Percentiles rank a stretch among this genome's conserved stretches.
phyloP scores from a whole-genome alignment of 495 filamentous ascomycete genomes.

The Aspergillus nidulans region DNA sequence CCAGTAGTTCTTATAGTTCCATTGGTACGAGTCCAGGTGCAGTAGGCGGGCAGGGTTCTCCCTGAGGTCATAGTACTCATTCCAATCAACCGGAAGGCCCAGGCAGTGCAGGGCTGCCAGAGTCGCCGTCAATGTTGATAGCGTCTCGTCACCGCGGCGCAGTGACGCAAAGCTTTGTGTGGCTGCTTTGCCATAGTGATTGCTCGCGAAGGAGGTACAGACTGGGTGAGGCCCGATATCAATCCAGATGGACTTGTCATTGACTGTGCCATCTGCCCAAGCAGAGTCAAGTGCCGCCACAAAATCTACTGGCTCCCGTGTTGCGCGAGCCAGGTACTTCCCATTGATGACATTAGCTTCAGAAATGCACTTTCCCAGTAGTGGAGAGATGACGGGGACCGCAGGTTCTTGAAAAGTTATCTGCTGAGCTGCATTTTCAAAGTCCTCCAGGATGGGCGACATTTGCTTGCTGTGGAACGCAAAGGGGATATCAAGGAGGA shows the following conservation, averaged over 20 bases:
- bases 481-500: conserved; percentile 66
- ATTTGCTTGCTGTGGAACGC: conserved; percentile 83
- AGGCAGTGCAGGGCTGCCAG: conserved; percentile 50
- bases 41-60: conserved; percentile 48
- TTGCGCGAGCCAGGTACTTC: conserved; percentile 60
- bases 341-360: conserved; percentile 47
- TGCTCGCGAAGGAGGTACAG: conserved; percentile 22
- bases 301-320: conserved; percentile 70
- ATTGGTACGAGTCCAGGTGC: conserved; percentile 60
- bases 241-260: conserved; percentile 26
- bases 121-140: conserved; percentile 50
- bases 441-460: conserved; percentile 66
- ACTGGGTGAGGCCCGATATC: conserved; percentile 43
- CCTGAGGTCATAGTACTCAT: conserved; percentile 60
- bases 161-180: conserved; percentile 42
- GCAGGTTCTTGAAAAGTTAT: conserved; percentile 57
- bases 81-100: conserved; percentile 61
- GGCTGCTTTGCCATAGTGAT: conserved; percentile 12
- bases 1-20: conserved; percentile 40
- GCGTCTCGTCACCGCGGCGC: conserved; percentile 39
- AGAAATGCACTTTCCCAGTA: conserved; percentile 55
- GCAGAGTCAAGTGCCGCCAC: conserved; percentile 55
- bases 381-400: conserved; percentile 65
- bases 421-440: conserved; percentile 54
- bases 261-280: conserved; percentile 11